Base-by-base conservation (phyloP, 345 rosid species). In the Eutrema yunnanense region DNA sequence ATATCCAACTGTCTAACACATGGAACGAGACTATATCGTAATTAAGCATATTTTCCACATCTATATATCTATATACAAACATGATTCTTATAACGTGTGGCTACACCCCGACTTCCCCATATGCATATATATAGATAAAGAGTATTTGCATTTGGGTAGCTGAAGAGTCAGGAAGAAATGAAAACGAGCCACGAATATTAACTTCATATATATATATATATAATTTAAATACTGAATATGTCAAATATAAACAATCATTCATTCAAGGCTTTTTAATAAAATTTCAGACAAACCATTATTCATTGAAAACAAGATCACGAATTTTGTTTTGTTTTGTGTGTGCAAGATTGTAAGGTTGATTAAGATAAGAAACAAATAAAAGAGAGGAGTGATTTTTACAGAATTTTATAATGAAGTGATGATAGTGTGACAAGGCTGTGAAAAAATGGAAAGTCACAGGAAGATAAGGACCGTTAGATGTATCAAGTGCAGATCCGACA, bases 401-500 rank as follows among this genome's bases (percentile, higher is more conserved):
- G 32, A 49, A 57, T 64, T 37, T 47, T 53, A 49, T 14, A 63
- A 47, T 13, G 44, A 63, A n/a, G 4, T 2, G 34, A 27, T 9
- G 67, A 64, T 70, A 70, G 0, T 4, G 13, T 46, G 76, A 76
- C 75, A 4, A 16, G 2, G 71, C 19, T 71, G 80, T 76, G 61
- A 59, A 2, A 64, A 6, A 12, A 2, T 0, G 49, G 13, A 49
- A 6, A 32, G 37, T 63, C 61, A 70, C 71, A 56, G 46, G 72
- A 36, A 8, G 56, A 72, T 57, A 67, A 41, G 29, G 67, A 37
- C 75, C 83, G 82, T 73, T 78, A 1, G 64, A 32, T 36, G 13
- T 22, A 32, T 61, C 48, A 55, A 69, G 9, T 44, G 67, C 2
- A 73, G 80, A 84, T 85, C 92, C 82, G 83, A 83, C 97, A 82